Conservation (phyloP, 169 alveolate genomes). For the Perkinsus olseni region DNA sequence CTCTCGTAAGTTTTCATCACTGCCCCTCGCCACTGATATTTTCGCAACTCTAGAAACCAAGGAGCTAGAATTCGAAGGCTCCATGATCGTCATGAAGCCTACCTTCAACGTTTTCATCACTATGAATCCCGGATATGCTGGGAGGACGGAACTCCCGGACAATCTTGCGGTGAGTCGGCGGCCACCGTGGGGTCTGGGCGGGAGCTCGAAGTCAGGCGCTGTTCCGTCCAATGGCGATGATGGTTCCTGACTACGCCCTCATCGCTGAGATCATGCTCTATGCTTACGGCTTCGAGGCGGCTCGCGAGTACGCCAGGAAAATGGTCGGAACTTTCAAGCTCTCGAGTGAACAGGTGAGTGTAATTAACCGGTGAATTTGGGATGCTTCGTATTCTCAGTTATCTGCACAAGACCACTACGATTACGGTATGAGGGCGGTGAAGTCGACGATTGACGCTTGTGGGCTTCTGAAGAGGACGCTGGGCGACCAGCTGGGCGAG, state of each 20-base stretch:
- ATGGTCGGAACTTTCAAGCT: conserved; percentile 75
- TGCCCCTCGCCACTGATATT: too few relatives aligned
- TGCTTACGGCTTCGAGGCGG: conserved; percentile 89
- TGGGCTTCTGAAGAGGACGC: conserved; percentile 63
- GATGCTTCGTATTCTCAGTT: conserved; percentile 19
- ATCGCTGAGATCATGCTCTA: conserved; percentile 87
- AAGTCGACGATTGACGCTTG: conserved; percentile 76
- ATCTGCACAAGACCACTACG: conserved; percentile 66
- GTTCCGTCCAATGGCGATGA: conserved; percentile 92
- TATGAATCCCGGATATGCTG: conserved; percentile 90
- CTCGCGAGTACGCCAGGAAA: conserved; percentile 75
- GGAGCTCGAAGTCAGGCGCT: too few relatives aligned
- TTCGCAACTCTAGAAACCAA: background rate
- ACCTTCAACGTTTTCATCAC: conserved; percentile 91
- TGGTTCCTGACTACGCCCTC: conserved; percentile 87
- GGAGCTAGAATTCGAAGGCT: conserved; percentile 78
- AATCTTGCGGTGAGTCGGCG: conserved; percentile 59
- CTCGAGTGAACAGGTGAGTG: conserved; percentile 77
- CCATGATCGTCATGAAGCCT: conserved; percentile 78
- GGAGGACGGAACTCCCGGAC: conserved; percentile 92
- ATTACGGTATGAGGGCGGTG: conserved; percentile 82
- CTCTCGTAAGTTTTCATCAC: background rate
- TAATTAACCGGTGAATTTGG: conserved; percentile 29
- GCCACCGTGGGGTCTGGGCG: too few relatives aligned
- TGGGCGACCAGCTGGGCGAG: conserved; percentile 75